These are phyloP conservation scores for Chlorella sp. DNA, from an alignment of 139 green algal genomes.

Conservation along the genomic window DNA sequence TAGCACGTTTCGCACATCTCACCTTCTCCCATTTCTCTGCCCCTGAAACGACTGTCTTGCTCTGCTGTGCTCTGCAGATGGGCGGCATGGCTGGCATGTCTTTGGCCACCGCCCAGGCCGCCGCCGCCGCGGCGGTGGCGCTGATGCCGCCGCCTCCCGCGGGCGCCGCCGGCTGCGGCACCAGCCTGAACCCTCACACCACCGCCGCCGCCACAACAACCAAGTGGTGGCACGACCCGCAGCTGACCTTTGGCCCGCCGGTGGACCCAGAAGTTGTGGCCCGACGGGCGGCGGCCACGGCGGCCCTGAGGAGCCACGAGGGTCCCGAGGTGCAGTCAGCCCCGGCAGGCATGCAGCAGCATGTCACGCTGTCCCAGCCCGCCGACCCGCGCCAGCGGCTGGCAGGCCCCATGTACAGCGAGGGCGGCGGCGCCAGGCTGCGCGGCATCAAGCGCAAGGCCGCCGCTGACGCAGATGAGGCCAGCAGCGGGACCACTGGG, in stretches of 20 bases:
- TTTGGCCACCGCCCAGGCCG: not conserved
- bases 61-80: slow-evolving; percentile 6
- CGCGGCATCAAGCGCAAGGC: slow-evolving; percentile 37
- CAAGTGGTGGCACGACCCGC: slow-evolving; percentile 46
- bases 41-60: no score
- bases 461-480: slow-evolving; percentile 33
- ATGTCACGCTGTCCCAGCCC: not conserved
- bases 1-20: no score
- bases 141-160: slow-evolving; percentile 7
- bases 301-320: not conserved
- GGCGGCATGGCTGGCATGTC: slow-evolving; percentile 12
- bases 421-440: not conserved
- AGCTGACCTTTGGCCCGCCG: slow-evolving; percentile 36
- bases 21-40: not conserved
- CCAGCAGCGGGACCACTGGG: slow-evolving; percentile 48
- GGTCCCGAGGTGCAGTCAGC: slow-evolving; percentile 39
- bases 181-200: not conserved
- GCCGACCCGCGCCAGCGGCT: not conserved
- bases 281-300: not conserved
- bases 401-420: not conserved
- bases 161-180: not conserved
- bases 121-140: slow-evolving; percentile 15
- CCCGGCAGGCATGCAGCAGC: not conserved
- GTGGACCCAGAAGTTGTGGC: slow-evolving; percentile 26
- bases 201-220: slow-evolving; percentile 7